Evolutionary conservation across 129 eudicot genomes (phyloP).

Genomic region (Ambrosia artemisiifolia): DNA sequence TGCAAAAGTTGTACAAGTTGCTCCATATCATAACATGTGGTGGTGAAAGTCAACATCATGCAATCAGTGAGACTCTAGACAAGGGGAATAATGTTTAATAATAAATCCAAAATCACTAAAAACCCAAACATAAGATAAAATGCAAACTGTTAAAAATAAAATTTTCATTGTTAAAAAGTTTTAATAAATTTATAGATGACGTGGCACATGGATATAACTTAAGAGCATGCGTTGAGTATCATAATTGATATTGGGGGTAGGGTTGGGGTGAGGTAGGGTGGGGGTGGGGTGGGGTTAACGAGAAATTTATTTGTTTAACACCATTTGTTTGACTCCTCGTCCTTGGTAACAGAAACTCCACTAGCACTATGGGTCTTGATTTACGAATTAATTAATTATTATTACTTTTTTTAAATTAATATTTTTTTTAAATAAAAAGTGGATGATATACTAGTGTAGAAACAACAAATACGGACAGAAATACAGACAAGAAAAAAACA

Average conservation of each 20-base stretch:
- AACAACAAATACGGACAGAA: not conserved
- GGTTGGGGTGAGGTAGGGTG: too few relatives aligned
- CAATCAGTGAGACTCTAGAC: not conserved
- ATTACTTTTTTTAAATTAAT: not conserved
- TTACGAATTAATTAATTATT: not conserved
- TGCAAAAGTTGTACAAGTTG: not conserved
- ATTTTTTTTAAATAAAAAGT: not conserved
- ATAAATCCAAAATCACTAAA: not conserved
- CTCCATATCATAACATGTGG: not conserved
- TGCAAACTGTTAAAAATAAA: too few relatives aligned
- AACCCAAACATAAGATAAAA: too few relatives aligned
- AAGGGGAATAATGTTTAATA: not conserved
- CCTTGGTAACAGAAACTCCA: conserved; percentile 7
- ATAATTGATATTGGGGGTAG: too few relatives aligned
- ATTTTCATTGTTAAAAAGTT: too few relatives aligned
- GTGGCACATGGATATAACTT: not conserved
- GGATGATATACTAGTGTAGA: not conserved
- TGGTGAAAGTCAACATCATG: conserved; percentile 11
- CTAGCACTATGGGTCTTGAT: not conserved
- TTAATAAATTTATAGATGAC: too few relatives aligned
- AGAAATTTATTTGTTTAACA: conserved; percentile 11
- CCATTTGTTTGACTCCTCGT: conserved; percentile 18
- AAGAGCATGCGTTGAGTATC: conserved; percentile 1
- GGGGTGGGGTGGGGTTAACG: conserved; percentile 4
- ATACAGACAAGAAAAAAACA: not conserved